Evolutionary conservation across 2,329 filamentous ascomycete genomes (phyloP), one percentile per base, ranked within the genome.

Genomic region (Trichophyton simii): DNA sequence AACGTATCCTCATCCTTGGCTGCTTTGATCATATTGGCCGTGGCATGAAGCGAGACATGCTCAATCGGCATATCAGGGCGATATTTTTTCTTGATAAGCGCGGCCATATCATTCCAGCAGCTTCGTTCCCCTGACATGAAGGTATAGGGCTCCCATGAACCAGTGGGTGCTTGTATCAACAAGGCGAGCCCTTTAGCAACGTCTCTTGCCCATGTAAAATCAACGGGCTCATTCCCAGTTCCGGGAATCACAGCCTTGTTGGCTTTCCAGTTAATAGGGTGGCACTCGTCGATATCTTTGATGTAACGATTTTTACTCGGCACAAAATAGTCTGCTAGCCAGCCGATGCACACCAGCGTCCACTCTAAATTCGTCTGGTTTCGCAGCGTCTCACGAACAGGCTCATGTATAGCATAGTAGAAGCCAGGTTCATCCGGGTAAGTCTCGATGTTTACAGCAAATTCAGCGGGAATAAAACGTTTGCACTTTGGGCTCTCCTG

Each of bases 401-500:
- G 59, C 18, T 41, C 59, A 25, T 61, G 59, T 9, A 15, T 36
- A 11, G 18, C 34, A 20, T 38, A 57, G 31, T 60, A 60, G 42
- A 60, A 60, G 3, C 41, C 31, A 18, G 58, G 58, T 13, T 60
- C n/a, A 15, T 50, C 46, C 44, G 58, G 58, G 20, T 50, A 60
- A 34, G 22, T 25, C 9, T 50, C 28, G 18, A 60, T 50, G 18
- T 55, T 61, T 36, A 13, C 59, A 8, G 22, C 59, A 28, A 55
- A 61, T 20, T 61, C 59, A 7, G 59, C 20, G 8, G 59, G 59
- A 28, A 61, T 61, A 31, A 61, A 61, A 8, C 50, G 46, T 34
- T 57, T 61, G 59, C 59, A 61, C 13, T 28, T 55, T n/a, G 50
- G 31, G 36, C 38, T 55, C 20, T 42, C 22, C 22, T 57, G 25